phyloP scores from a whole-genome alignment of 2,329 filamentous ascomycete species.

The Colletotrichum spaethianum region DNA sequence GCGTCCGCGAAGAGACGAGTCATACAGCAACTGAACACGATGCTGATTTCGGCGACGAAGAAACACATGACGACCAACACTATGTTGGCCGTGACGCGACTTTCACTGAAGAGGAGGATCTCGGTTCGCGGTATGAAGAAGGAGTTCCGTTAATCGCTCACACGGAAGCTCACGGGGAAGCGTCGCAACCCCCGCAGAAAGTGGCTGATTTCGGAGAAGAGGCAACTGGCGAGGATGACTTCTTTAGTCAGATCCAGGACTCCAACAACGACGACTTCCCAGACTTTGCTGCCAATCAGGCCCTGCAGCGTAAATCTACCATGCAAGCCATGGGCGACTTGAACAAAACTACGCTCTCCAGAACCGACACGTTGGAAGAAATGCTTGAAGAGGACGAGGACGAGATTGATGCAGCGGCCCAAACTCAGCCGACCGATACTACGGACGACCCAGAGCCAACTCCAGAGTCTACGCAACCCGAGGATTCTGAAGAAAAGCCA shows the following conservation, averaged over 20 bases:
- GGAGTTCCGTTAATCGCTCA: conserved; percentile 74
- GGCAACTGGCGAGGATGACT: conserved; percentile 69
- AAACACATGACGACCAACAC: conserved; percentile 46
- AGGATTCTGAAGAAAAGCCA: conserved; percentile 44
- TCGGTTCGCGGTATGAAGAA: conserved; percentile 77
- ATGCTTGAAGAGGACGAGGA: conserved; percentile 49
- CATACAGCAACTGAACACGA: conserved; percentile 42
- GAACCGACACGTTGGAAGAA: conserved; percentile 46
- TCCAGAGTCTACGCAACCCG: conserved; percentile 26
- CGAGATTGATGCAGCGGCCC: conserved; percentile 43
- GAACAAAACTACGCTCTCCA: conserved; percentile 51
- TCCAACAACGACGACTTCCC: conserved; percentile 47
- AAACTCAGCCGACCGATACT: not conserved
- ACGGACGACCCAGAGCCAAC: not conserved
- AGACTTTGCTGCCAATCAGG: conserved; percentile 47
- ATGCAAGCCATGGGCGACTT: conserved; percentile 73
- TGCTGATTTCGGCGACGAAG: conserved; percentile 38
- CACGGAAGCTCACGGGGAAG: conserved; percentile 46
- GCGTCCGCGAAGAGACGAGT: conserved; percentile 46
- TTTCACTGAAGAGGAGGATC: conserved; percentile 57
- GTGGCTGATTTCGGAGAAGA: conserved; percentile 57
- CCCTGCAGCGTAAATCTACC: conserved; percentile 78
- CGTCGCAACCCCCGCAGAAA: conserved; percentile 42
- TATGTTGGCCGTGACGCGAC: conserved; percentile 61
- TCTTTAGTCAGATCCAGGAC: conserved; percentile 69